A percentile compares a stretch with the other conserved stretches of the same genome.
phyloP scores from a whole-genome alignment of 2,329 filamentous ascomycete species.

The Scolecobasidium constrictum region DNA sequence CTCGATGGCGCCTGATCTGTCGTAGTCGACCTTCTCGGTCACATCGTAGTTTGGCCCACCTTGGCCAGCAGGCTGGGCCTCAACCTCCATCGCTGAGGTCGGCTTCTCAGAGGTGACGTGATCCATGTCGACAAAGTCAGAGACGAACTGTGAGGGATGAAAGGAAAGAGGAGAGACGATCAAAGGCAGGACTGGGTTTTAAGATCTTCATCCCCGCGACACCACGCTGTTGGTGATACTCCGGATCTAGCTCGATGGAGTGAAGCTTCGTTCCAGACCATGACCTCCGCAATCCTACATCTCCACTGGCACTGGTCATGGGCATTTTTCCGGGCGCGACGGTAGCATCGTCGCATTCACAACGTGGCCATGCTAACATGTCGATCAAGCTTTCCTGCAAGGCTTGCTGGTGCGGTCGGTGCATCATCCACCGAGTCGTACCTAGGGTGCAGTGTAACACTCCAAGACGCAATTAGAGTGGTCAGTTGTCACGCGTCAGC shows the following conservation, averaged over 20 bases:
- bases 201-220: slow-evolving; percentile 22
- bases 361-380: slow-evolving; percentile 1
- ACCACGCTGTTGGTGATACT: slow-evolving; percentile 11
- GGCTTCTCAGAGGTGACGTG: slow-evolving; percentile 22
- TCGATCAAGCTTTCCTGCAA: slow-evolving; percentile 5
- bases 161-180: slow-evolving; percentile 17
- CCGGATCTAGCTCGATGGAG: slow-evolving; percentile 17
- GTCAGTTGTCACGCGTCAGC: background rate
- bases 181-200: slow-evolving; percentile 19
- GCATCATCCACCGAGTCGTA: slow-evolving; percentile 2
- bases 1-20: slow-evolving; percentile 17
- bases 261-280: slow-evolving; percentile 15
- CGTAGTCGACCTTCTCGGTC: slow-evolving; percentile 16
- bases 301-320: slow-evolving; percentile 5
- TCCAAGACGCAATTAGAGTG: slow-evolving; percentile 5
- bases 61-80: slow-evolving; percentile 19
- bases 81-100: slow-evolving; percentile 20
- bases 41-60: slow-evolving; percentile 22
- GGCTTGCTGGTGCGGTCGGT: slow-evolving; percentile 7
- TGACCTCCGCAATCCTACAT: slow-evolving; percentile 14
- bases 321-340: background rate
- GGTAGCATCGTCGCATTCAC: background rate
- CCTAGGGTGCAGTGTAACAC: slow-evolving; percentile 2
- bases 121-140: slow-evolving; percentile 21
- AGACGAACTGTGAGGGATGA: slow-evolving; percentile 11